A percentile compares a stretch with the other conserved stretches of the same genome.
These are phyloP conservation scores for Wickerhamomyces kurtzmanii DNA, from an alignment of 805 yeast genomes.

Conservation along the genomic window DNA sequence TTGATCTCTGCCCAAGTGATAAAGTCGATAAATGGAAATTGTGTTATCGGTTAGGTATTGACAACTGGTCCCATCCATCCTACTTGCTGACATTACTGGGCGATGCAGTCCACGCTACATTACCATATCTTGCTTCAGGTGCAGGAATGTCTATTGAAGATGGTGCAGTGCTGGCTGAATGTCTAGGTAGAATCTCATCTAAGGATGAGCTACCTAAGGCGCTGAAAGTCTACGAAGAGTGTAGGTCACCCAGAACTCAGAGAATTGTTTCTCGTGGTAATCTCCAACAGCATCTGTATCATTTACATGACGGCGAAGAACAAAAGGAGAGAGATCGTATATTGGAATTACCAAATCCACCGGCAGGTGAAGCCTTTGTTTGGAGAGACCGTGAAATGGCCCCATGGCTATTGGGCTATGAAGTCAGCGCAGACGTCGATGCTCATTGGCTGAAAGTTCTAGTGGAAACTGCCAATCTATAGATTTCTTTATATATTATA, in stretches of 20 bases:
- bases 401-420: constrained; percentile 18
- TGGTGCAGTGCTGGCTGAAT: constrained; percentile 19
- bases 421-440: constrained; percentile 17
- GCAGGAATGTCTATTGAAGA: constrained; percentile 25
- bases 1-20: constrained; percentile 10
- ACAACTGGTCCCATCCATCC: constrained; percentile 17
- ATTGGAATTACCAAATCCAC: constrained; percentile 9
- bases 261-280: constrained; percentile 15
- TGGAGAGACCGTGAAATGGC: constrained; percentile 20
- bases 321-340: constrained; percentile 16
- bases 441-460: neutral
- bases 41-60: constrained; percentile 16
- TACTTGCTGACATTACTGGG: constrained; percentile 19
- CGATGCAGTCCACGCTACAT: constrained; percentile 23
- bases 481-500: too few relatives aligned
- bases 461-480: too few relatives aligned
- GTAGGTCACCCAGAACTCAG: constrained; percentile 18
- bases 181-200: constrained; percentile 10
- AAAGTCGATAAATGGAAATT: constrained; percentile 19
- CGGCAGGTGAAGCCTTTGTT: constrained; percentile 11
- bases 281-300: constrained; percentile 14
- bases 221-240: constrained; percentile 10
- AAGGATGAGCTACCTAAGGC: constrained; percentile 13
- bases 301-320: constrained; percentile 18
- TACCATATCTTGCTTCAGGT: constrained; percentile 23